Percentiles rank a stretch among this genome's conserved stretches.
Evolutionary conservation across 345 rosid genomes (phyloP).

Genomic region (Hirschfeldia incana): DNA sequence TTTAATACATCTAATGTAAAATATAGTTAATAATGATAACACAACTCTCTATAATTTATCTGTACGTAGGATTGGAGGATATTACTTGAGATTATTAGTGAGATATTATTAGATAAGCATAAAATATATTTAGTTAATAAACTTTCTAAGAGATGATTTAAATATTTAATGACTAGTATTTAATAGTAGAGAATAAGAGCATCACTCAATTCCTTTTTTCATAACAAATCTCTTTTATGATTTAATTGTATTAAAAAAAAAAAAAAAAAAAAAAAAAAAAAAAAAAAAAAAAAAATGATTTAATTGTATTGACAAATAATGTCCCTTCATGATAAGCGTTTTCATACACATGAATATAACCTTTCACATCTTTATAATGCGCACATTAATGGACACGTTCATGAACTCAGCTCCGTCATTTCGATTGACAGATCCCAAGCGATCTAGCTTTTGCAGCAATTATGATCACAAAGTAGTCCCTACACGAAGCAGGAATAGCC

Average conservation of each 20-base stretch:
- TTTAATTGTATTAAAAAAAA: neutral
- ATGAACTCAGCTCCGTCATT: neutral
- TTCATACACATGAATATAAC: neutral
- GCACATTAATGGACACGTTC: neutral
- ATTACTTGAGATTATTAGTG: too few species aligned
- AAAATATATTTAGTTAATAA: too few species aligned
- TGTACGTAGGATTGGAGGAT: too few species aligned
- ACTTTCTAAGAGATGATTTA: too few species aligned
- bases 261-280: too few species aligned
- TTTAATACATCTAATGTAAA: too few species aligned
- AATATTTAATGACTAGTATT: too few species aligned
- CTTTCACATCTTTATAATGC: neutral
- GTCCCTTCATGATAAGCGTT: constrained; percentile 1
- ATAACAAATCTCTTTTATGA: neutral
- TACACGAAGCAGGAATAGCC: neutral
- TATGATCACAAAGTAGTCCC: neutral
- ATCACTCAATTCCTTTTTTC: neutral
- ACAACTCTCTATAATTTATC: too few species aligned
- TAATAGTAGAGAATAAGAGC: neutral
- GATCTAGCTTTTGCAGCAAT: neutral
- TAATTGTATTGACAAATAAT: neutral
- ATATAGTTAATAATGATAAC: too few species aligned
- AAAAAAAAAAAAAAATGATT: too few species aligned
- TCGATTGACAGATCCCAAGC: neutral
- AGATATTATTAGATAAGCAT: too few species aligned